Evolutionary conservation across 768 basidiomycete genomes (phyloP).

Genomic region (Sutorius australiensis): DNA sequence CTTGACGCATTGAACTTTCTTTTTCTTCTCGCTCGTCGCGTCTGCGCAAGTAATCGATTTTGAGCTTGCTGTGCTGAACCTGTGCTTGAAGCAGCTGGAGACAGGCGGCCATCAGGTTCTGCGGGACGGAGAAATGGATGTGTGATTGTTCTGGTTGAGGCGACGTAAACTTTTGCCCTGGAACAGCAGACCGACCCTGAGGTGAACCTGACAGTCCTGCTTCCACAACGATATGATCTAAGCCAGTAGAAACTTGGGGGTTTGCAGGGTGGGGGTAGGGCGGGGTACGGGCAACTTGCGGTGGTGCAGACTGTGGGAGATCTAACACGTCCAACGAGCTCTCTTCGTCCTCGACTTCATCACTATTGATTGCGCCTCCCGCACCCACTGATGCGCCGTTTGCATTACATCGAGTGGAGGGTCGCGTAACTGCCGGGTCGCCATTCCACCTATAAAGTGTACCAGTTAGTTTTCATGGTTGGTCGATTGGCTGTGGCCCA

Average conservation of each 20-base stretch:
- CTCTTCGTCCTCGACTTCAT: conserved; percentile 52
- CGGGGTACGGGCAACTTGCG: conserved; percentile 20
- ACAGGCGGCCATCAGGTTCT: conserved; percentile 53
- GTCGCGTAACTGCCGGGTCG: conserved; percentile 57
- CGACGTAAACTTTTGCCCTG: conserved; percentile 9
- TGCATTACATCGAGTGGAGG: conserved; percentile 37
- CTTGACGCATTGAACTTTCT: conserved; percentile 48
- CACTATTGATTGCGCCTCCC: conserved; percentile 36
- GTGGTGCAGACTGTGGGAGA: conserved; percentile 28
- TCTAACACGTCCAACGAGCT: conserved; percentile 42
- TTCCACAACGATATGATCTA: conserved; percentile 20
- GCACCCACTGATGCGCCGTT: conserved; percentile 25
- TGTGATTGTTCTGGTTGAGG: conserved; percentile 38
- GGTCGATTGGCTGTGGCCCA: conserved; percentile 23
- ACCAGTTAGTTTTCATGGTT: not conserved
- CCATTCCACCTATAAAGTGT: conserved; percentile 53
- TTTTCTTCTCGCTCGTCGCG: conserved; percentile 68
- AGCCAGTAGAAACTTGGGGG: conserved; percentile 8
- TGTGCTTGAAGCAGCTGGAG: conserved; percentile 63
- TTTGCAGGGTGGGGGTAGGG: conserved; percentile 20
- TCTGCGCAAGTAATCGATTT: conserved; percentile 63
- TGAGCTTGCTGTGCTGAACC: conserved; percentile 64
- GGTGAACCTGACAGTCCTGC: conserved; percentile 19
- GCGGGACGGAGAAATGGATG: conserved; percentile 50
- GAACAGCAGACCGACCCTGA: conserved; percentile 7